phyloP scores from a whole-genome alignment of 176 grass and related monocot species.

The Oryza coarctata region DNA sequence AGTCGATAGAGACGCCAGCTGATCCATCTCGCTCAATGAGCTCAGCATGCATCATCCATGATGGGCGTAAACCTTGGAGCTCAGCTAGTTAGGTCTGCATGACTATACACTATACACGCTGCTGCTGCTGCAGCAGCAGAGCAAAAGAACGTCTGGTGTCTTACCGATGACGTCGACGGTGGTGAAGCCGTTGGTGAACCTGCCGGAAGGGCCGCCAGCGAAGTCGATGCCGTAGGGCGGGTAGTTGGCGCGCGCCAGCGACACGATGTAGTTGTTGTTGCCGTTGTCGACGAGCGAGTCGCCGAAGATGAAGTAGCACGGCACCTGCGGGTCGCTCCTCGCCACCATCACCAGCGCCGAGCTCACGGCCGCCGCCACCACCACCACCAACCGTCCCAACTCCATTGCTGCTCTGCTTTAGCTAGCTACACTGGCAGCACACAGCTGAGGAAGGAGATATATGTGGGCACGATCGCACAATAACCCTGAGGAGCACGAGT shows the following conservation, averaged over 20 bases:
- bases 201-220: slow-evolving; percentile 53
- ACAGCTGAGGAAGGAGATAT: not conserved
- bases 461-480: not conserved
- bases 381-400: slow-evolving; percentile 18
- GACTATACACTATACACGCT: not conserved
- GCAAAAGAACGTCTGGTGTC: not conserved
- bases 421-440: not conserved
- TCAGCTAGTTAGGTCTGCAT: not conserved
- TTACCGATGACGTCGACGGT: slow-evolving; percentile 92
- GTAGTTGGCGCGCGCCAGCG: slow-evolving; percentile 78
- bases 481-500: not conserved
- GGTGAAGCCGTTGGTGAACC: slow-evolving; percentile 93
- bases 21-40: not conserved
- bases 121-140: not conserved
- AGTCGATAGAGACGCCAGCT: not conserved
- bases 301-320: slow-evolving; percentile 98
- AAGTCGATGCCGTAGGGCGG: slow-evolving; percentile 97
- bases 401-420: slow-evolving; percentile 25
- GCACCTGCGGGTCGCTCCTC: slow-evolving; percentile 68
- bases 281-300: slow-evolving; percentile 99
- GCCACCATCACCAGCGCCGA: slow-evolving; percentile 33
- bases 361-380: slow-evolving; percentile 15
- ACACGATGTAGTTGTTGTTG: slow-evolving; percentile 97
- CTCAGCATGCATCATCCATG: slow-evolving; percentile 12
- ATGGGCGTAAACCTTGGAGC: not conserved